A percentile compares a stretch with the other conserved stretches of the same genome.
Evolutionary conservation across 139 green algal genomes (phyloP).

Genomic region (Asterochloris sp.): DNA sequence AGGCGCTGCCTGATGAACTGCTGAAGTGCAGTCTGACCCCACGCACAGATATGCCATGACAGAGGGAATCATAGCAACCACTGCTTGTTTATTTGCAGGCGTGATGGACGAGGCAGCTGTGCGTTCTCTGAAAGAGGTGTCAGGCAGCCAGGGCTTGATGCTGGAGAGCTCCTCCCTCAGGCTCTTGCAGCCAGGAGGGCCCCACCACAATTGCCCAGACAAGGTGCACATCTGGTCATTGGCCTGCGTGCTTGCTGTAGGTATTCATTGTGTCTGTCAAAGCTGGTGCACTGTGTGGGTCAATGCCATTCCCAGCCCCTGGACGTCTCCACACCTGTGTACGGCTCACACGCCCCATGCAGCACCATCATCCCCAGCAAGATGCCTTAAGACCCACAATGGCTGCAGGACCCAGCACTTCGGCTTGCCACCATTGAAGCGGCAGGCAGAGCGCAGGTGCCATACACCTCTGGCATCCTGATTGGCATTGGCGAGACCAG

Average conservation of each 20-base stretch:
- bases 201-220: conserved; percentile 79
- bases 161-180: conserved; percentile 56
- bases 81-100: conserved; percentile 22
- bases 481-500: conserved; percentile 83
- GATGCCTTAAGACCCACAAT: too few species aligned
- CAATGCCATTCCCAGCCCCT: too few species aligned
- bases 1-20: too few species aligned
- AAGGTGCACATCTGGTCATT: conserved; percentile 39
- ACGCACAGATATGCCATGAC: too few species aligned
- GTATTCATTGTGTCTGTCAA: too few species aligned
- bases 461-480: conserved; percentile 81
- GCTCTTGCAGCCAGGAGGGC: conserved; percentile 47
- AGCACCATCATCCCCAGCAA: too few species aligned
- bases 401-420: conserved; percentile 32
- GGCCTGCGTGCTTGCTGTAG: too few species aligned
- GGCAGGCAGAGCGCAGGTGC: conserved; percentile 60
- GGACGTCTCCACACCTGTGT: background rate
- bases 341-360: background rate
- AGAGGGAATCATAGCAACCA: too few species aligned
- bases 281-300: too few species aligned
- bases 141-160: conserved; percentile 77
- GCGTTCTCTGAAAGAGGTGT: background rate
- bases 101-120: conserved; percentile 26
- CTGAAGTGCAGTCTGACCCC: too few species aligned
- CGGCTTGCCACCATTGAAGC: conserved; percentile 61